Evolutionary conservation across 805 yeast species (phyloP), one percentile per base, ranked within the genome.

Genomic region (Tetrapisispora iriomotensis): DNA sequence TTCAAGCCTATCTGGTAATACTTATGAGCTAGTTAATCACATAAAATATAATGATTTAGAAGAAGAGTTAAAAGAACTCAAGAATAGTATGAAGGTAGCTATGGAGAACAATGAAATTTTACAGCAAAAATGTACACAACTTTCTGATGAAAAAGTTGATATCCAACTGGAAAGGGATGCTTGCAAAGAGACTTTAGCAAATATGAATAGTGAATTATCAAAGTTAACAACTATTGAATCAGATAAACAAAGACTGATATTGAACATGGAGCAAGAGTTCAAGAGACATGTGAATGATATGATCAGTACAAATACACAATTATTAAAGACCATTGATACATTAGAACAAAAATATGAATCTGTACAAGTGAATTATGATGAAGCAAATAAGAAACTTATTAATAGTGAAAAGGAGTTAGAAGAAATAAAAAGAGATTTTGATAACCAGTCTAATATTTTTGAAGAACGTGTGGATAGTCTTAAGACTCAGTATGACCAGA

Each of bases 151-250:
- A 24, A 20, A 43, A 7, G 37, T 46, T 13, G 57, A 57, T 42
- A 23, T 52, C 20, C 46, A 47, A 17, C 34, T 56, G 8, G 64
- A 58, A 32, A 41, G 37, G n/a, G 43, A 42, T 23, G 61, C 61
- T 4, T 58, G 53, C 33, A 49, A 45, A 30, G 64, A 60, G 42
- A 51, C 61, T 0, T 31, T 58, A 37, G 29, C 38, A 3, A 46
- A 50, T 31, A 38, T 58, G 18, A 58, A 60, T 26, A 38, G 38
- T 14, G 64, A 56, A 40, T 35, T 58, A 6, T 46, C 54, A 6
- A 48, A 50, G 20, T 45, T 60, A 19, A 51, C 60, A 13, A 49
- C 45, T 18, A 52, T 50, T 17, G 45, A 47, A 38, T 19, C 38
- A 22, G 21, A 39, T 40, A 20, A 34, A 25, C n/a, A 32, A 21